Evolutionary conservation across 2,329 filamentous ascomycete species (phyloP).

Genomic region (Seiridium cupressi): DNA sequence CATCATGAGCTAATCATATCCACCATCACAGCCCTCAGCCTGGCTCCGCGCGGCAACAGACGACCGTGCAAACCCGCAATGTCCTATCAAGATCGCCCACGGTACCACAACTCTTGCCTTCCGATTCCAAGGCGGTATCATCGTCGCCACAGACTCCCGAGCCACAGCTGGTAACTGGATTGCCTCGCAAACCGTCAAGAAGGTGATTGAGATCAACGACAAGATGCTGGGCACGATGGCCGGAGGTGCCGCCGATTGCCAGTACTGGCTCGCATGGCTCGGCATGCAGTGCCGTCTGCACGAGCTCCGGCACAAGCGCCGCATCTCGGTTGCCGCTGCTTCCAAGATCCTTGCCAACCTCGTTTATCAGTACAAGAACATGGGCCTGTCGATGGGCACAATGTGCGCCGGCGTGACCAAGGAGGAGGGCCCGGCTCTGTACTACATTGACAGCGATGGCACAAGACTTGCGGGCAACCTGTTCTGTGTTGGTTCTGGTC

Average conservation of each 20-base stretch:
- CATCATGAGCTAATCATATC: background rate
- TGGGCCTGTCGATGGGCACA: constrained; percentile 98
- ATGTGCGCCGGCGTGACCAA: constrained; percentile 98
- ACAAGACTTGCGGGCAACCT: constrained; percentile 90
- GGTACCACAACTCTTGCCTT: constrained; percentile 97
- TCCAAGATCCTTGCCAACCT: constrained; percentile 98
- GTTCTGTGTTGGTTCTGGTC: constrained; percentile 96
- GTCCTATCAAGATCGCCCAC: constrained; percentile 99
- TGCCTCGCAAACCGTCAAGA: constrained; percentile 99
- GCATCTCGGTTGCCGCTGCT: constrained; percentile 94
- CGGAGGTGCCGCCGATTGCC: constrained; percentile 96
- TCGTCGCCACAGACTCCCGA: constrained; percentile 95
- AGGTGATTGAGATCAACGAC: constrained; percentile 98
- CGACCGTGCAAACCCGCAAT: constrained; percentile 93
- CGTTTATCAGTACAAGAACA: constrained; percentile 98
- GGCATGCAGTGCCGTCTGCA: constrained; percentile 99
- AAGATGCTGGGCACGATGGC: constrained; percentile 96
- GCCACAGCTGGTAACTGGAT: constrained; percentile 99
- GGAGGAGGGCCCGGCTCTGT: constrained; percentile 93
- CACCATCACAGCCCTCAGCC: constrained; percentile 66
- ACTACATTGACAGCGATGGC: constrained; percentile 98
- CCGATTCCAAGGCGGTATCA: constrained; percentile 97
- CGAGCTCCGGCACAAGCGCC: constrained; percentile 98
- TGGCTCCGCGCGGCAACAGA: constrained; percentile 98
- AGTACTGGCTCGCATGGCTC: constrained; percentile 99